phyloP scores from a whole-genome alignment of 257 asterid species.

The Nicotiana otophora region DNA sequence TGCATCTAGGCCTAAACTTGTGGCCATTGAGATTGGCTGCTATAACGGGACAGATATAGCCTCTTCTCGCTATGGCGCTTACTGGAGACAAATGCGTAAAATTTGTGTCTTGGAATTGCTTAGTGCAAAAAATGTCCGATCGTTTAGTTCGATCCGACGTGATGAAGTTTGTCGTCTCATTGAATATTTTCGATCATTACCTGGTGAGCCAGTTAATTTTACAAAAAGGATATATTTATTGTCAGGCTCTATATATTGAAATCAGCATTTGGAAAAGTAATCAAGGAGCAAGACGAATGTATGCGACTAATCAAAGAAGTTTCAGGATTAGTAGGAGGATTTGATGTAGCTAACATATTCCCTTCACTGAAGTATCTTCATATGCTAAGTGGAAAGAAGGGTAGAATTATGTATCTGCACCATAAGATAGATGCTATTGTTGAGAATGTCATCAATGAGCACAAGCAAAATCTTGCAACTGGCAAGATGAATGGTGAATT shows the following conservation, averaged over 20 bases:
- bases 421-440: neutral
- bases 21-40: neutral
- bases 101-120: constrained; percentile 21
- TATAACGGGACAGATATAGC: neutral
- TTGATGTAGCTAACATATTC: neutral
- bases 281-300: neutral
- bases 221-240: neutral
- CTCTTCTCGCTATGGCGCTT: neutral
- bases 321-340: neutral
- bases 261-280: neutral
- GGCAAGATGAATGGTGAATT: neutral
- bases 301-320: neutral
- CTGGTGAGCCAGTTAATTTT: neutral
- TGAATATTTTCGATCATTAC: neutral
- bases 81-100: constrained; percentile 19
- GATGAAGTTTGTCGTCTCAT: neutral
- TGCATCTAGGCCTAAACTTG: neutral
- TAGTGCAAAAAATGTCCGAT: constrained; percentile 16
- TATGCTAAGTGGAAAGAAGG: neutral
- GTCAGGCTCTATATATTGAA: neutral
- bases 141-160: neutral
- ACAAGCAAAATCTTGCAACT: too few relatives aligned
- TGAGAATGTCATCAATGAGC: neutral
- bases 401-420: neutral
- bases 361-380: neutral